Conservation (phyloP, 768 basidiomycete species). For the Peribolospora kevripleyi region DNA sequence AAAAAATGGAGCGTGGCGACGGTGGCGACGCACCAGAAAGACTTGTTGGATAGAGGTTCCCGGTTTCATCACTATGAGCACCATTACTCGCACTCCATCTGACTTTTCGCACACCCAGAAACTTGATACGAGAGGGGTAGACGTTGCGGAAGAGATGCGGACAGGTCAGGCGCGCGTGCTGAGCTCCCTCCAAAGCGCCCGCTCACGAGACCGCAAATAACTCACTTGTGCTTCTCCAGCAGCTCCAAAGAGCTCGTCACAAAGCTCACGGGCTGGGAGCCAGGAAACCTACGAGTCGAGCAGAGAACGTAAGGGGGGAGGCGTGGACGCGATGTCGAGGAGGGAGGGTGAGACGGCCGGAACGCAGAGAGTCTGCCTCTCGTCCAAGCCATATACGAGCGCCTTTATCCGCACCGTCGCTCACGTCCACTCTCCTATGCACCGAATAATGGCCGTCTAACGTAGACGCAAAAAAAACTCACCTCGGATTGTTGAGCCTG, state of each 20-base stretch:
- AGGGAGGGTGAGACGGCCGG: background rate
- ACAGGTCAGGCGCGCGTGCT: background rate
- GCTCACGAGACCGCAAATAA: conserved; percentile 9
- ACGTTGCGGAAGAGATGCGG: background rate
- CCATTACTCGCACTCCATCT: conserved; percentile 73
- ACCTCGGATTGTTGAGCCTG: background rate
- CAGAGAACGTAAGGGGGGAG: background rate
- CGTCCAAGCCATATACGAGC: background rate
- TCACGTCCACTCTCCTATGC: background rate
- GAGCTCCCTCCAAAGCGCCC: background rate
- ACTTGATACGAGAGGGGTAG: conserved; percentile 23
- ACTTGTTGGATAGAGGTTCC: conserved; percentile 28
- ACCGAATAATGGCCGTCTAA: background rate
- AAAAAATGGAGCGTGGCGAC: background rate
- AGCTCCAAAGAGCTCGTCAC: conserved; percentile 38
- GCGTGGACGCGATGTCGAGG: background rate
- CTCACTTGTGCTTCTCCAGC: conserved; percentile 60
- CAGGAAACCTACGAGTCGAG: conserved; percentile 47
- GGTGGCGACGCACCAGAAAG: conserved; percentile 39
- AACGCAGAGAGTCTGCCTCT: background rate
- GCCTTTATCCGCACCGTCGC: background rate
- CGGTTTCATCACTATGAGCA: conserved; percentile 43
- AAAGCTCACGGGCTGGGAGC: conserved; percentile 89
- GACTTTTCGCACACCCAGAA: conserved; percentile 99
- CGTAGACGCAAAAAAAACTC: background rate